phyloP scores from a whole-genome alignment of 129 eudicot genomes.

The Mikania micrantha region DNA sequence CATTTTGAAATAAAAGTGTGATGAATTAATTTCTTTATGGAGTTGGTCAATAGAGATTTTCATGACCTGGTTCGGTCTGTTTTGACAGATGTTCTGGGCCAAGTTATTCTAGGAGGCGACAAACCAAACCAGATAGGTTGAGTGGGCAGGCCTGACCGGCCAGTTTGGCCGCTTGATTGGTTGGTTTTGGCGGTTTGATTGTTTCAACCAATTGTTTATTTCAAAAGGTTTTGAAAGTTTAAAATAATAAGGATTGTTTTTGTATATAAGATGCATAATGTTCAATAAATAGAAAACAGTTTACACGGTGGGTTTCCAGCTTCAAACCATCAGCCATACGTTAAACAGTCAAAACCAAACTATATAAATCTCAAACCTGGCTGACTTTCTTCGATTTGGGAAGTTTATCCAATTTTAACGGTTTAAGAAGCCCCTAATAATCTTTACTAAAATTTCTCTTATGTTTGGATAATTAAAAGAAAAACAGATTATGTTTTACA shows the following conservation, averaged over 20 bases:
- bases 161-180: not conserved
- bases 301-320: not conserved
- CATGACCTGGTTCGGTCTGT: too few relatives aligned
- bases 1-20: too few relatives aligned
- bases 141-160: too few relatives aligned
- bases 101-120: not conserved
- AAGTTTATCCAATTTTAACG: not conserved
- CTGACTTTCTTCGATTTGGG: not conserved
- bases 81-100: too few relatives aligned
- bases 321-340: not conserved
- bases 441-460: not conserved
- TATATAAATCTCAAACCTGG: not conserved
- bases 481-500: too few relatives aligned
- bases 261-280: not conserved
- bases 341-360: not conserved
- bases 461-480: too few relatives aligned
- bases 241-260: not conserved
- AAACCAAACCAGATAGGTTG: too few relatives aligned
- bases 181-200: not conserved
- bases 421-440: not conserved
- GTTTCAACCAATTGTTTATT: not conserved
- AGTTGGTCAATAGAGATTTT: too few relatives aligned
- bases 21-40: too few relatives aligned
- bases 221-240: too few relatives aligned
- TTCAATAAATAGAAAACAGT: not conserved